Evolutionary conservation across 306 rosid genomes (phyloP), one percentile per base, ranked within the genome.

Genomic region (Vigna hirtella): DNA sequence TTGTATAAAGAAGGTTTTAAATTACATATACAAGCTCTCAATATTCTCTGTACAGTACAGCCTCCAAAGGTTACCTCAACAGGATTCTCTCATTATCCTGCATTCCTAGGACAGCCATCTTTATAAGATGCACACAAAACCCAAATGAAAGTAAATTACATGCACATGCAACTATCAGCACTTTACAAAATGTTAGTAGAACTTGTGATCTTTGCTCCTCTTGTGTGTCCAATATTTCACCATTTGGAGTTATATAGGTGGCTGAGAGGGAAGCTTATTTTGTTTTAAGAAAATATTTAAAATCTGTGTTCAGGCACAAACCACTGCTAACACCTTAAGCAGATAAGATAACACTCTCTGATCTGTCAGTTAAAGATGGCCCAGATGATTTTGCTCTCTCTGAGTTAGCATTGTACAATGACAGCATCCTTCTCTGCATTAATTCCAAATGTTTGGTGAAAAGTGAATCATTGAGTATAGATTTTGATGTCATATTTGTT

Each of bases 361-460:
- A 77, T 74, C 81, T 85, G n/a, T 42, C 72, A 8, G 70, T 36
- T 73, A 71, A 43, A 10, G 85, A 38, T 81, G 69, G 70, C 52
- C 76, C 59, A 1, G 57, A 26, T 28, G n/a, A 52, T 77, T 75
- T 87, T 11, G 70, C 70, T 75, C 67, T 88, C 81, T 82, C 82
- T 7, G 59, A 11, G n/a, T 80, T 81, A 1, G 53, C 67, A 71
- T 63, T 85, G 69, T 92, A 69, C 0, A 79, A 74, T 22, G 90
- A 88, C 77, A 90, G 78, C 71, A 88, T 9, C 80, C 14, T 87
- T 61, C 77, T 88, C 94, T 92, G 95, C 56, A 73, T 52, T 13
- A 8, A 51, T 53, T 43, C 22, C 56, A 2, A 11, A 62, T 34
- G 36, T 42, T 72, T 28, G 34, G 49, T 2, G 6, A 42, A 45